Base-by-base conservation (phyloP, 805 yeast genomes). In the Ogataea salicorniae region DNA sequence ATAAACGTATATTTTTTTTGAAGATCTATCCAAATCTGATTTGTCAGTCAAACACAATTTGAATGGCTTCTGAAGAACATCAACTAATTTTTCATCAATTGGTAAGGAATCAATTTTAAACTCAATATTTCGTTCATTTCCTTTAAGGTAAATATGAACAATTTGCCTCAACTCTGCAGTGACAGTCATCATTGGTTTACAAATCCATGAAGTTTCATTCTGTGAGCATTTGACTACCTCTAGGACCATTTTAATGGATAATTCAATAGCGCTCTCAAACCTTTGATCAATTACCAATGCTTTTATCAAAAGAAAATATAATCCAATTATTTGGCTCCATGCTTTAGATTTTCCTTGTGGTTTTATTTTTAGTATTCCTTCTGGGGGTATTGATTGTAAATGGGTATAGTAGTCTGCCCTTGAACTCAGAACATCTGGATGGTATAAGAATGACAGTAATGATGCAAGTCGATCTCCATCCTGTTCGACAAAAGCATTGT, bases 31-130 rank as follows among this genome's bases (percentile, higher is more conserved):
- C 26, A 76, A 76, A n/a, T 79, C 76, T 50, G 80, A 81, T 48
- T 91, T 75, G 64, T 90, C 97, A 52, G 86, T 87, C 39, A 90
- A 70, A 52, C 95, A 87, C 4, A 85, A 61, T 48, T 84, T 87
- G 67, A 88, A 85, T 6, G 91, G 77, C 50, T 80, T 75, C 63
- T 88, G 89, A 46, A 89, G 72, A 2, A 56, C 59, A 38, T 60
- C 60, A 4, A 64, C 65, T 37, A 61, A 50, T 46, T 50, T 49
- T 48, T 59, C 71, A 39, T 59, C 62, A 33, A 55, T 38, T 6
- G 59, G 45, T 6, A 49, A 39, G 11, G 52, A 43, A 20, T 50
- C 55, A 22, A 45, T 45, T 37, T 41, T 47, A 37, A 51, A 37
- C 14, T 41, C 43, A 7, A 42, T 34, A 6, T 39, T 33, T 5